A percentile compares a stretch with the other conserved stretches of the same genome.
These are phyloP conservation scores for Diplosphaera chodatii DNA, from an alignment of 139 green algal genomes.

Conservation along the genomic window DNA sequence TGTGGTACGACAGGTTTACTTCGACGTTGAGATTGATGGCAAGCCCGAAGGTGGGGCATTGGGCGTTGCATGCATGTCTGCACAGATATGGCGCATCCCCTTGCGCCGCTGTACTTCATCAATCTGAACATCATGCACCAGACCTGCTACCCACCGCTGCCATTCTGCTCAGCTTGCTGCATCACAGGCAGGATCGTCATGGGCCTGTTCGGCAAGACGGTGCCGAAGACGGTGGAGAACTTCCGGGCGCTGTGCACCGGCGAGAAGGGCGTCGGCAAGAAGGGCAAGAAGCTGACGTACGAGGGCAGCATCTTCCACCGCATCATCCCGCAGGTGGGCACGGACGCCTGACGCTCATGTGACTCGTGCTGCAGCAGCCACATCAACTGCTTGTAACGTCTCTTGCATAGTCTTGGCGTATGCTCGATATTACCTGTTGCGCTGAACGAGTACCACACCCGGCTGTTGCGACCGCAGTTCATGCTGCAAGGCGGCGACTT, in stretches of 20 bases:
- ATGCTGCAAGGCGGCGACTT: conserved; percentile 60
- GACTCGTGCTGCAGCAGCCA: background rate
- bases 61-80: background rate
- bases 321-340: conserved; percentile 22
- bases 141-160: too few relatives aligned
- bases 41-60: conserved; percentile 36
- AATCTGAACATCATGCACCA: background rate
- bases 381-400: background rate
- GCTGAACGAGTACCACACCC: background rate
- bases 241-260: conserved; percentile 63
- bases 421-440: background rate
- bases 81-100: background rate
- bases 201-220: conserved; percentile 71
- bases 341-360: background rate
- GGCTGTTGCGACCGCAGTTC: background rate
- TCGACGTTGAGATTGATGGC: conserved; percentile 66
- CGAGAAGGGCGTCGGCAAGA: conserved; percentile 28
- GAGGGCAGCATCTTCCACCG: conserved; percentile 46
- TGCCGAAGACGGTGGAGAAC: conserved; percentile 84
- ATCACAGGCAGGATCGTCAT: conserved; percentile 71
- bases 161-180: background rate
- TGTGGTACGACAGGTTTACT: conserved; percentile 27
- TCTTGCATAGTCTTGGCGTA: background rate
- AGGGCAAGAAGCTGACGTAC: conserved; percentile 49
- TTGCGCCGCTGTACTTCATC: background rate